Evolutionary conservation across 2,329 filamentous ascomycete genomes (phyloP), one percentile per base, ranked within the genome.

Genomic region (Monascus ruber): DNA sequence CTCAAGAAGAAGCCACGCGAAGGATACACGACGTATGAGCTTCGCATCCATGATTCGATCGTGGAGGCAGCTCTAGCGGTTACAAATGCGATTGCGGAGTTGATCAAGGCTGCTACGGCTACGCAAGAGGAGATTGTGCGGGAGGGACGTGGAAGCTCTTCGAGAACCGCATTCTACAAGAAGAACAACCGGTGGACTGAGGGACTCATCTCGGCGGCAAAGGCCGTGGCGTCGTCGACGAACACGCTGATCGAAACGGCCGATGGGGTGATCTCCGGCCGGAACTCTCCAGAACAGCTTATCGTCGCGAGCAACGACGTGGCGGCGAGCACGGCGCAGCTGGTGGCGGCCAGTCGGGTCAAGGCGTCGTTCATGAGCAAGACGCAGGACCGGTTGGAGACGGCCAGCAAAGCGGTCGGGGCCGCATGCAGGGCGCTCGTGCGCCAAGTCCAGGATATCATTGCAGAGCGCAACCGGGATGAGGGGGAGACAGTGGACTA

Each of bases 141-240:
- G 48, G 86, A 94, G 46, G 91, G 91, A 5, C 81, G 85, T 17
- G 91, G 91, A 29, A 83, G 81, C 25, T 85, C 85, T 37, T 93
- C 86, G 34, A 77, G 81, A 42, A 93, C 88, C 2, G 87, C 88
- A 24, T 98, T 98, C 64, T 98, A 98, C 79, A 96, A 96, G 76
- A 96, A 96, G 72, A 95, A 98, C 75, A 98, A 96, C 68, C 79
- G 91, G 38, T 98, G 91, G 91, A 98, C 91, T 0, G 91, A 98
- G 58, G 91, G 91, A 35, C 78, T 98, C 44, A 95, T 98, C 58
- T 94, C 86, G 31, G 91, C 91, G 1, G 89, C 91, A 47, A 98
- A 98, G 68, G 91, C 91, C 1, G 91, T 98, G 11, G 91, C 91
- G 3, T 76, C 76, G 1, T 93, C 87, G 10, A 98, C 91, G 7